Percentiles rank a stretch among this genome's conserved stretches.
phyloP scores from a whole-genome alignment of 1,284 basidiomycete genomes.

The Microbotryum lychnidis-dioicae region DNA sequence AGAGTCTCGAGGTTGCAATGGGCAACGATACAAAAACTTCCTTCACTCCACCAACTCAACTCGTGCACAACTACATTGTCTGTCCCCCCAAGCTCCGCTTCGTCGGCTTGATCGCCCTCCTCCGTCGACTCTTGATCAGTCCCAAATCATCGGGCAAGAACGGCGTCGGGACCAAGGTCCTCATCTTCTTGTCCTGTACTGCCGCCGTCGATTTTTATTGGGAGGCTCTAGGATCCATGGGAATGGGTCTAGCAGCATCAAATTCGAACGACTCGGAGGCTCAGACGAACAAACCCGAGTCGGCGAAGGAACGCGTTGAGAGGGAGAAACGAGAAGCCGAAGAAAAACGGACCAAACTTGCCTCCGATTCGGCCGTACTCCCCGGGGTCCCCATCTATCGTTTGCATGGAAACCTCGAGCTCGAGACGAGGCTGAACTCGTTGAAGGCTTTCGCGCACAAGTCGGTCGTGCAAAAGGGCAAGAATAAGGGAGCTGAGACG shows the following conservation, averaged over 20 bases:
- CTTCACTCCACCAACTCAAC: constrained; percentile 89
- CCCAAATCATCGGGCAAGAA: constrained; percentile 39
- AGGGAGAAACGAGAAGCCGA: constrained; percentile 37
- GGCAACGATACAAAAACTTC: constrained; percentile 44
- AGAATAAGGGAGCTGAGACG: constrained; percentile 37
- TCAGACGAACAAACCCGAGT: constrained; percentile 18
- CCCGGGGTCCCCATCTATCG: constrained; percentile 76
- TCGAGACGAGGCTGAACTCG: constrained; percentile 69
- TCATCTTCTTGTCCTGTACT: constrained; percentile 94
- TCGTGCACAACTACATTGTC: constrained; percentile 88
- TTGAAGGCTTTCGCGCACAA: constrained; percentile 66
- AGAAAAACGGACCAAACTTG: constrained; percentile 45
- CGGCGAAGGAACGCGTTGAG: constrained; percentile 26
- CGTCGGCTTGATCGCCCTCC: constrained; percentile 78
- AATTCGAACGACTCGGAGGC: constrained; percentile 25
- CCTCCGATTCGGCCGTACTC: constrained; percentile 63
- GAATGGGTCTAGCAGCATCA: constrained; percentile 50
- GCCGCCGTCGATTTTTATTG: constrained; percentile 98
- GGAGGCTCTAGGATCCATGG: constrained; percentile 68
- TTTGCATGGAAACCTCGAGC: constrained; percentile 87
- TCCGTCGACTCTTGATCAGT: constrained; percentile 57
- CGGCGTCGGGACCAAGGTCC: constrained; percentile 51
- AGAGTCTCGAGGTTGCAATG: constrained; percentile 5
- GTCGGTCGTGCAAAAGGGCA: constrained; percentile 12
- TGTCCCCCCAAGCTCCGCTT: constrained; percentile 87